These are phyloP conservation scores for Chondrostereum purpureum DNA, from an alignment of 1,284 basidiomycete genomes.

Conservation along the genomic window DNA sequence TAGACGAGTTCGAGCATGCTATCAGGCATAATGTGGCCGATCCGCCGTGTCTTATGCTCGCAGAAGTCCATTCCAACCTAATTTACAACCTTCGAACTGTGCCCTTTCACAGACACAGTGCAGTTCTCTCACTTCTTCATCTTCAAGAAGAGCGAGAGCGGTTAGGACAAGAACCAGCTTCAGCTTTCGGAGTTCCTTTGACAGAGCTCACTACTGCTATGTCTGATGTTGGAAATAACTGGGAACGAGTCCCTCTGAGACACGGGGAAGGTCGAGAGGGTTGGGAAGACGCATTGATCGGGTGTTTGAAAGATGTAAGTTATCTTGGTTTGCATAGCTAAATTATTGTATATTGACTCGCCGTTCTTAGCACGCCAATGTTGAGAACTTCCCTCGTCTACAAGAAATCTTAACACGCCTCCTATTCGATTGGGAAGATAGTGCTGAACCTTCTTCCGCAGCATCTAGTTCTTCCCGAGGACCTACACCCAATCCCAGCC, in stretches of 20 bases:
- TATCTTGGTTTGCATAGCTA: constrained; percentile 10
- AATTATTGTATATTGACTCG: constrained; percentile 12
- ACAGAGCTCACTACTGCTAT: constrained; percentile 56
- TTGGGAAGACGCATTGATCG: constrained; percentile 84
- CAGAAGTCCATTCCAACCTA: constrained; percentile 84
- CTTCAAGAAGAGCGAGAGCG: constrained; percentile 34
- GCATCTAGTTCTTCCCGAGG: constrained; percentile 33
- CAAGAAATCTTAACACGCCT: constrained; percentile 72
- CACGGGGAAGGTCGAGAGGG: constrained; percentile 60
- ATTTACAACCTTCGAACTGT: constrained; percentile 86
- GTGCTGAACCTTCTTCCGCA: constrained; percentile 32
- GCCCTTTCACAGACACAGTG: constrained; percentile 62
- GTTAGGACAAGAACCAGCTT: constrained; percentile 30
- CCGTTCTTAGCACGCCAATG: constrained; percentile 61
- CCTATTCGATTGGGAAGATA: constrained; percentile 57
- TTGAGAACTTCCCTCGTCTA: constrained; percentile 67
- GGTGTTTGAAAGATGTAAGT: constrained; percentile 79
- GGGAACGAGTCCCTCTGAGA: constrained; percentile 70
- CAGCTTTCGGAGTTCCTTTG: constrained; percentile 45
- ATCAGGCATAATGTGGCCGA: constrained; percentile 73
- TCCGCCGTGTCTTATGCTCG: constrained; percentile 70
- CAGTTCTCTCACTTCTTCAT: constrained; percentile 57
- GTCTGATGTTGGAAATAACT: constrained; percentile 72
- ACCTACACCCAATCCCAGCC: constrained; percentile 30
- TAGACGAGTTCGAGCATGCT: constrained; percentile 91